phyloP scores from a whole-genome alignment of 164 flowering plant species.

The Hamamelis virginiana region DNA sequence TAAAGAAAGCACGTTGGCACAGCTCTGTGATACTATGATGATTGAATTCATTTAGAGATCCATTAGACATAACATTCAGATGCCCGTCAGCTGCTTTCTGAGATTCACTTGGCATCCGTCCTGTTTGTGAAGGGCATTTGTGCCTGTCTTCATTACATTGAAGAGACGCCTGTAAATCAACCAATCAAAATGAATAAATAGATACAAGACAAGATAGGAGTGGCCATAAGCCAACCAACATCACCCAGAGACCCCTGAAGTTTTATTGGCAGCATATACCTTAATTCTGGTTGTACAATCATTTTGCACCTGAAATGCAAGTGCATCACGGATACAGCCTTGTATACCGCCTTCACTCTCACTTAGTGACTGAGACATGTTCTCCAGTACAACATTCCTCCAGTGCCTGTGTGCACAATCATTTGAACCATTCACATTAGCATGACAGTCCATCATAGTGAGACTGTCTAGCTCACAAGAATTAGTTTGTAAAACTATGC shows the following conservation, averaged over 20 bases:
- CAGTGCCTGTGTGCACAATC: constrained; percentile 26
- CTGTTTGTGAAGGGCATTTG: constrained; percentile 17
- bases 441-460: constrained; percentile 16
- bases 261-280: constrained; percentile 23
- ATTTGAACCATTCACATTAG: constrained; percentile 21
- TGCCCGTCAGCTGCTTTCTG: constrained; percentile 16
- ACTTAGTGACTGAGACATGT: constrained; percentile 34
- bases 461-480: constrained; percentile 22
- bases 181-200: constrained; percentile 4
- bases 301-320: constrained; percentile 22
- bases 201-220: background rate
- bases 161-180: constrained; percentile 29
- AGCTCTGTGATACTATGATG: constrained; percentile 24
- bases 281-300: constrained; percentile 13
- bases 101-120: constrained; percentile 20
- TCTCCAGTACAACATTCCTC: constrained; percentile 40
- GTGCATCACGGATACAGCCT: constrained; percentile 40
- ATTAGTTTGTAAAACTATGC: constrained; percentile 3
- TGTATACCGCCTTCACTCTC: constrained; percentile 39
- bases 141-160: constrained; percentile 11
- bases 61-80: constrained; percentile 28
- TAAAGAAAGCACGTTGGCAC: constrained; percentile 48
- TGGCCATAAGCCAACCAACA: background rate
- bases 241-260: background rate
- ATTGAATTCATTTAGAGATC: constrained; percentile 11